Evolutionary conservation across 768 basidiomycete genomes (phyloP).

Genomic region (Naematelia encephala): DNA sequence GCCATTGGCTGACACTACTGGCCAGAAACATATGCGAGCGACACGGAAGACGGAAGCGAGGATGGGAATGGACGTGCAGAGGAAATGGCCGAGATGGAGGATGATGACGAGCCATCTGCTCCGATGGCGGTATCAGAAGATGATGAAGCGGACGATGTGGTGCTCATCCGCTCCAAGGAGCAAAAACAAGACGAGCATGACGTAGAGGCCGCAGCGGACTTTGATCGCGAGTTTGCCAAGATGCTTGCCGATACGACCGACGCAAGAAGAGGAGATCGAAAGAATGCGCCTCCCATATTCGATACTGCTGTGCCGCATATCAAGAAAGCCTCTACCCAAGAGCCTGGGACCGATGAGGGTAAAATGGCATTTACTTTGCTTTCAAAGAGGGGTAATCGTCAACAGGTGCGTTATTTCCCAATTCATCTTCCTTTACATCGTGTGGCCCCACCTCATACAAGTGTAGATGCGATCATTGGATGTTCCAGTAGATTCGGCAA

Average conservation of each 20-base stretch:
- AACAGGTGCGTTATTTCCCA: constrained; percentile 61
- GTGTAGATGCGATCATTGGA: constrained; percentile 76
- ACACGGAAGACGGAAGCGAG: constrained; percentile 44
- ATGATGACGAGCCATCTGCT: constrained; percentile 50
- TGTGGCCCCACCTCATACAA: constrained; percentile 7
- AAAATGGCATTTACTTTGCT: constrained; percentile 91
- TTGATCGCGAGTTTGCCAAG: constrained; percentile 91
- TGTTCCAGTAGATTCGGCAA: constrained; percentile 77
- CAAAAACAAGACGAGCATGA: constrained; percentile 76
- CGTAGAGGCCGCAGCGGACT: constrained; percentile 87
- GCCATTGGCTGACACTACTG: constrained; percentile 1
- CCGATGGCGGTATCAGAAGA: neutral
- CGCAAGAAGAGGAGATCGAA: constrained; percentile 76
- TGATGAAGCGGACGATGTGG: constrained; percentile 77
- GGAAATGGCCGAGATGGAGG: constrained; percentile 54
- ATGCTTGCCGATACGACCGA: constrained; percentile 89
- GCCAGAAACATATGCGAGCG: constrained; percentile 25
- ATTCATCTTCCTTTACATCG: neutral
- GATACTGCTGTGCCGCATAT: constrained; percentile 72
- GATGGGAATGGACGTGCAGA: constrained; percentile 59
- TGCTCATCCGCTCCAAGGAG: constrained; percentile 56
- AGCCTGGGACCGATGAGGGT: constrained; percentile 44
- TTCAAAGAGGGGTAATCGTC: constrained; percentile 88
- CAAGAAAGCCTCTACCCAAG: constrained; percentile 54
- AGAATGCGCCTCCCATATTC: constrained; percentile 76